Conservation (phyloP, 345 rosid species). For the Nasturtium officinale region DNA sequence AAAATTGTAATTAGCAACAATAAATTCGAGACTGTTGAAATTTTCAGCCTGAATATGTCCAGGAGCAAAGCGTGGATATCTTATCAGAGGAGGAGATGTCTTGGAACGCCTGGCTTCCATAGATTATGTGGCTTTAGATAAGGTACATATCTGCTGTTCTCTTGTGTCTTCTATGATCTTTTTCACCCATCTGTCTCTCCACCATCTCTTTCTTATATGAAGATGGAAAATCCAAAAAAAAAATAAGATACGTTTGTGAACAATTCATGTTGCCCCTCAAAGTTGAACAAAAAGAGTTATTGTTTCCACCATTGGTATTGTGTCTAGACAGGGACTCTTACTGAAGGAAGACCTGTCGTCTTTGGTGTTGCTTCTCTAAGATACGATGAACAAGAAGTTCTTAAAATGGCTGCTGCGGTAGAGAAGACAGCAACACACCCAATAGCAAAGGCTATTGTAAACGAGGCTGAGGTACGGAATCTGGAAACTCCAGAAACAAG, state of each 20-base stretch:
- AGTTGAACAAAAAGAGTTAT: slow-evolving; percentile 13
- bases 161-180: neutral
- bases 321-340: slow-evolving; percentile 90
- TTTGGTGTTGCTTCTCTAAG: slow-evolving; percentile 65
- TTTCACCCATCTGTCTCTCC: slow-evolving; percentile 16
- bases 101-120: slow-evolving; percentile 84
- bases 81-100: slow-evolving; percentile 96
- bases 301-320: slow-evolving; percentile 23
- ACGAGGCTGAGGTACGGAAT: slow-evolving; percentile 62
- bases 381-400: slow-evolving; percentile 70
- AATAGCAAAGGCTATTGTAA: slow-evolving; percentile 82
- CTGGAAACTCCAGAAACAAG: slow-evolving; percentile 70
- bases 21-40: neutral
- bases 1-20: neutral
- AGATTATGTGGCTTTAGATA: slow-evolving; percentile 81
- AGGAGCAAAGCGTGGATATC: slow-evolving; percentile 97
- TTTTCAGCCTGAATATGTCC: slow-evolving; percentile 41
- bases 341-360: slow-evolving; percentile 88
- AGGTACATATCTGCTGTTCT: slow-evolving; percentile 52
- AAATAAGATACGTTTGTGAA: slow-evolving; percentile 1
- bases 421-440: slow-evolving; percentile 91
- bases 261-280: neutral
- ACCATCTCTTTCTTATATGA: slow-evolving; percentile 9
- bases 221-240: slow-evolving; percentile 5
- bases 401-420: slow-evolving; percentile 88